Base-by-base conservation (phyloP, 495 filamentous ascomycete genomes). In the Lophiostoma macrostomum region DNA sequence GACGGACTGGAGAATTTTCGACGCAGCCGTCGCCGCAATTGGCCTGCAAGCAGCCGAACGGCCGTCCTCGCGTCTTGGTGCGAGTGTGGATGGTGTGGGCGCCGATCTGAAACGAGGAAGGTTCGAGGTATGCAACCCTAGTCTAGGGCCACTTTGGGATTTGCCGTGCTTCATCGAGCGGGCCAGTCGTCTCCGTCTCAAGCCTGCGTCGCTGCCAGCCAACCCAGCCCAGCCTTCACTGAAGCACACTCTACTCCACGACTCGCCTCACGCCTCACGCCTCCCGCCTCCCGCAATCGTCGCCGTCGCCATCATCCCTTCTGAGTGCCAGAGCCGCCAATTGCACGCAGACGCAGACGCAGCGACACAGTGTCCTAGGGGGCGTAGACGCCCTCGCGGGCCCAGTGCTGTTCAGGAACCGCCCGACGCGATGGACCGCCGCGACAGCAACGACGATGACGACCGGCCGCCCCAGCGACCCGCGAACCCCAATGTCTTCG, bases 401-500 rank as follows among this genome's bases (percentile, higher is more conserved):
- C n/a, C n/a, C n/a, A n/a, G n/a, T n/a, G 39, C 47, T 48, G 47
- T 13, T 35, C 30, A 39, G 47, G 46, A 14, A 37, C 36, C 16
- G 18, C 51, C 7, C 35, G n/a, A 43, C 46, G 55, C 46, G 5
- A 65, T 65, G 63, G 59, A 56, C n/a, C 43, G 63, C 44, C 59
- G 56, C 50, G 54, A 36, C 16, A 36, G 50, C 39, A 30, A 19
- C 43, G 35, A 58, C 39, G 37, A n/a, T n/a, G n/a, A 60, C 50
- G 54, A 55, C 49, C 38, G 25, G 28, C 27, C 28, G 23, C 46
- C 51, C 12, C 49, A 16, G 16, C 41, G 23, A 8, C 19, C 34
- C 22, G 45, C 14, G 38, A 67, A 60, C 29, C 59, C 57, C 30
- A 66, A 72, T 47, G 62, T 72, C 29, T 71, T 72, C 57, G 69